Conservation (phyloP, 2,329 filamentous ascomycete genomes). For the Boeremia lycopersici region DNA sequence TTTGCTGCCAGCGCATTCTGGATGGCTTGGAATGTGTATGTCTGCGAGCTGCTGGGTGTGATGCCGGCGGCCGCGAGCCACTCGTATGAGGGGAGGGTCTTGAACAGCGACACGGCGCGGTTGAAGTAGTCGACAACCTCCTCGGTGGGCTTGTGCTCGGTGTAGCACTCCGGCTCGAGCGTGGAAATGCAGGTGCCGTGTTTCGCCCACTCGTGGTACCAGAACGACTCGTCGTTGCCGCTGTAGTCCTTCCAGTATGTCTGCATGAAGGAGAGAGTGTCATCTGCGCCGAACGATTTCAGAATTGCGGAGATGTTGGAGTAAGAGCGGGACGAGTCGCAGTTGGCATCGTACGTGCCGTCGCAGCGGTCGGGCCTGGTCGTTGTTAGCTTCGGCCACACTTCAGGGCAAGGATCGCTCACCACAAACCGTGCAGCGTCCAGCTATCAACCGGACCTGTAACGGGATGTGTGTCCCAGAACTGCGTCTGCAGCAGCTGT, state of each 20-base stretch:
- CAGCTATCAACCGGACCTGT: constrained; percentile 72
- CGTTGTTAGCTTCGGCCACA: background rate
- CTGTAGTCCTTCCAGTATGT: constrained; percentile 74
- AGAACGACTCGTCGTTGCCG: constrained; percentile 68
- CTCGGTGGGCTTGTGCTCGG: constrained; percentile 60
- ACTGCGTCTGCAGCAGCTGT: constrained; percentile 74
- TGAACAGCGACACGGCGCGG: constrained; percentile 68
- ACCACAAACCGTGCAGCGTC: constrained; percentile 76
- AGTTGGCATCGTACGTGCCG: constrained; percentile 70
- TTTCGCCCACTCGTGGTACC: constrained; percentile 75
- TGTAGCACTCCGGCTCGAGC: constrained; percentile 68
- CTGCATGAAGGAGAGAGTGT: constrained; percentile 69
- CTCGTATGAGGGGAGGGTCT: constrained; percentile 68
- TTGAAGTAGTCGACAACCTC: constrained; percentile 75
- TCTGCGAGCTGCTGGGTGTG: constrained; percentile 58
- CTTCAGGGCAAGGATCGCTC: constrained; percentile 17
- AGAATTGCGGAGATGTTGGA: constrained; percentile 70
- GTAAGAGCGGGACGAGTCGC: constrained; percentile 67
- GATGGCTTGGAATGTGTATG: constrained; percentile 65
- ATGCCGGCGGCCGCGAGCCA: constrained; percentile 67
- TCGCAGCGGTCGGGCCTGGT: constrained; percentile 64
- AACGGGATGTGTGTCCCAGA: constrained; percentile 73
- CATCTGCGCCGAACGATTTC: constrained; percentile 57
- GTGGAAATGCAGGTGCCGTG: constrained; percentile 77
- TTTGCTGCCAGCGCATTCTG: constrained; percentile 62